Conservation (phyloP, 805 yeast genomes). For the Kluyveromyces dobzhanskii region DNA sequence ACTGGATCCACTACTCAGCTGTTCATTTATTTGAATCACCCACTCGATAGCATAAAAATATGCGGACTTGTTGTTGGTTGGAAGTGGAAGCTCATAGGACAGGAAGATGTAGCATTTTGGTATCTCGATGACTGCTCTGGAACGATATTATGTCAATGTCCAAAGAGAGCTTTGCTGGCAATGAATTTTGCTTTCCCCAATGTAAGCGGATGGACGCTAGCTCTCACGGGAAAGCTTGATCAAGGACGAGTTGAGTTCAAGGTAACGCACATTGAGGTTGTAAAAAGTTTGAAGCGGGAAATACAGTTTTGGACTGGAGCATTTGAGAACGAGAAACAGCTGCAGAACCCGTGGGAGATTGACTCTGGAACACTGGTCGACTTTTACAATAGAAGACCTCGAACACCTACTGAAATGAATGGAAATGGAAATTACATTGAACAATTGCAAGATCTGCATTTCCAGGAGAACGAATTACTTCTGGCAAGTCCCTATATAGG, state of each 20-base stretch:
- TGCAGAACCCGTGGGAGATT: conserved; percentile 31
- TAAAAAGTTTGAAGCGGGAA: conserved; percentile 23
- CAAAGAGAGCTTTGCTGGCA: conserved; percentile 11
- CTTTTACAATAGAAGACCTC: conserved; percentile 1
- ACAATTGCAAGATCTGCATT: conserved; percentile 14
- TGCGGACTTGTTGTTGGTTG: conserved; percentile 31
- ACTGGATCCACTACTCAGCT: conserved; percentile 13
- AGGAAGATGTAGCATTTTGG: conserved; percentile 15
- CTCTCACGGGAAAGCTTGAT: conserved; percentile 21
- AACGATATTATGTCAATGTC: conserved; percentile 24
- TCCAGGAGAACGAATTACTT: conserved; percentile 12
- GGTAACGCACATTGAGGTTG: conserved; percentile 22
- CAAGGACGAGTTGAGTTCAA: conserved; percentile 25
- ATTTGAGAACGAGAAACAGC: conserved; percentile 16
- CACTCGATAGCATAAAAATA: conserved; percentile 30
- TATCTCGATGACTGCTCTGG: conserved; percentile 21
- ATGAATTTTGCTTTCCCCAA: conserved; percentile 16
- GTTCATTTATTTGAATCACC: conserved; percentile 36
- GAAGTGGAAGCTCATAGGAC: conserved; percentile 12
- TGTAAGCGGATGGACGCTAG: conserved; percentile 21
- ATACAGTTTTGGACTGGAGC: conserved; percentile 32
- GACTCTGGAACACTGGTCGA: conserved; percentile 13
- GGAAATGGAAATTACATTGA: conserved; percentile 10
- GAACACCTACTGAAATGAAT: background rate
- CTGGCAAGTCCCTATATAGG: conserved; percentile 15